Percentiles rank a stretch among this genome's conserved stretches.
phyloP scores from a whole-genome alignment of 1,139 yeast species.

The Pneumocystis carinii region DNA sequence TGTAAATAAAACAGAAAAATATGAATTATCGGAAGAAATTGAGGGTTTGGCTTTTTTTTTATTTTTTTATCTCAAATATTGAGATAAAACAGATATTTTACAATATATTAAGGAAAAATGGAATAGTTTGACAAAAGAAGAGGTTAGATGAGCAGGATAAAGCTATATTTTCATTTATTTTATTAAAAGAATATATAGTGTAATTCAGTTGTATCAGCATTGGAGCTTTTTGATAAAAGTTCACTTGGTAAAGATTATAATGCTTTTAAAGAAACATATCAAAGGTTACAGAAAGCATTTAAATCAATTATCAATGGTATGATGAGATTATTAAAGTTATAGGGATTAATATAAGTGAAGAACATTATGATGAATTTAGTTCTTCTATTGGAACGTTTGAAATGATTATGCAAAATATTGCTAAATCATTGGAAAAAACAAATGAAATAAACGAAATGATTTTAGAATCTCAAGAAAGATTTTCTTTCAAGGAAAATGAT shows the following conservation, averaged over 20 bases:
- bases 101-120: not conserved
- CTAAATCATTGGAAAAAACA: constrained; percentile 43
- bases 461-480: constrained; percentile 33
- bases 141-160: not conserved
- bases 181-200: constrained; percentile 21
- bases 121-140: not conserved
- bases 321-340: not conserved
- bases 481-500: constrained; percentile 41
- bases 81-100: not conserved
- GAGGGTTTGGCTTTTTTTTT: not conserved
- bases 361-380: constrained; percentile 74
- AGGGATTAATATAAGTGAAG: not conserved
- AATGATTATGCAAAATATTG: constrained; percentile 39
- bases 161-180: not conserved
- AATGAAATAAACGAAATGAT: constrained; percentile 39
- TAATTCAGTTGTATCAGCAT: constrained; percentile 72
- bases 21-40: not conserved
- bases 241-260: constrained; percentile 75
- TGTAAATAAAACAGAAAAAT: not conserved
- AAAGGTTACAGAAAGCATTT: constrained; percentile 42
- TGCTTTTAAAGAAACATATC: constrained; percentile 42
- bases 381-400: constrained; percentile 68
- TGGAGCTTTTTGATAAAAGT: constrained; percentile 65
- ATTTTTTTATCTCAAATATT: not conserved
- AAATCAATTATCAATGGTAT: constrained; percentile 44